A percentile compares a stretch with the other conserved stretches of the same genome.
Conservation (phyloP, 768 basidiomycete species). For the Calocera cornea region DNA sequence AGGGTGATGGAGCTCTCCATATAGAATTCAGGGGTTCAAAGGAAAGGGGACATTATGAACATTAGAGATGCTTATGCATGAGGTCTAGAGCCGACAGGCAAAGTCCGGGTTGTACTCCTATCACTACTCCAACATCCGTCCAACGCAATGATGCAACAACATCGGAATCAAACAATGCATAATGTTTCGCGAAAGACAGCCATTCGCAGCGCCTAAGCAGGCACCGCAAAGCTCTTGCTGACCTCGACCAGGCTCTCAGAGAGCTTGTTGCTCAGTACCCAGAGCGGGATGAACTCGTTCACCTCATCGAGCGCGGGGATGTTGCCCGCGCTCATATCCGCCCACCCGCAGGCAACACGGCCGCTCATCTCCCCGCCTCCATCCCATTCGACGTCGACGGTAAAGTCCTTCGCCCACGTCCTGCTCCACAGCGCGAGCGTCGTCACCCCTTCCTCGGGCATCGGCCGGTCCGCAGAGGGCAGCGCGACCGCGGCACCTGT, state of each 20-base stretch:
- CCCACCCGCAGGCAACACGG: constrained; percentile 49
- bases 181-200: not conserved
- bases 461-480: constrained; percentile 19
- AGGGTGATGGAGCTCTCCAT: too few species aligned
- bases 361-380: constrained; percentile 24
- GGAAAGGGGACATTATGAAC: too few species aligned
- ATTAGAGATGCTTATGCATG: too few species aligned
- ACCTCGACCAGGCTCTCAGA: constrained; percentile 49
- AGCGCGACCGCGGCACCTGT: constrained; percentile 29
- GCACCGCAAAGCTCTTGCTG: constrained; percentile 21
- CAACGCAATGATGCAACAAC: too few species aligned
- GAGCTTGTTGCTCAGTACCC: constrained; percentile 49
- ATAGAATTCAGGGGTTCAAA: too few species aligned
- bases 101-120: too few species aligned
- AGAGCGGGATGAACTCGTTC: constrained; percentile 47
- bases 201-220: not conserved
- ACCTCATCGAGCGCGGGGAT: constrained; percentile 63
- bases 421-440: constrained; percentile 48
- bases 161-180: not conserved
- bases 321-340: constrained; percentile 39
- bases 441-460: constrained; percentile 22
- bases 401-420: constrained; percentile 41
- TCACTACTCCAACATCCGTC: too few species aligned
- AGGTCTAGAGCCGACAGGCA: too few species aligned
- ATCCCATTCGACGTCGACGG: constrained; percentile 41